These are phyloP conservation scores for Malbranchea cinnamomea DNA, from an alignment of 2,329 filamentous ascomycete genomes.

Conservation along the genomic window DNA sequence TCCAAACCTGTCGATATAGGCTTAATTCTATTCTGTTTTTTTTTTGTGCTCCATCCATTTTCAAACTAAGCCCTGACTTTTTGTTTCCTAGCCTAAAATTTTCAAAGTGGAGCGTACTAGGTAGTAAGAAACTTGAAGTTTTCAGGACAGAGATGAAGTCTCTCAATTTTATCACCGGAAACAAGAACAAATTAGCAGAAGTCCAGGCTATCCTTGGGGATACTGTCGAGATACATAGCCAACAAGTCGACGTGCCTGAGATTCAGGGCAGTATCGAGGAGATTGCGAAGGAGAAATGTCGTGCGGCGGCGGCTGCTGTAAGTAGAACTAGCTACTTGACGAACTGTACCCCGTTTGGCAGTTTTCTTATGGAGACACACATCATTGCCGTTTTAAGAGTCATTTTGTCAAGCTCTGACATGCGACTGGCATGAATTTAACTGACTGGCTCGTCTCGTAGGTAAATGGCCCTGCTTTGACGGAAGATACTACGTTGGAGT, in stretches of 20 bases:
- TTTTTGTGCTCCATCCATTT: neutral
- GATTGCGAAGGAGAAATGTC: slow-evolving; percentile 77
- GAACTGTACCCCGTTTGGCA: too few species aligned
- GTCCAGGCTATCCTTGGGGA: slow-evolving; percentile 72
- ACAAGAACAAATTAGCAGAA: slow-evolving; percentile 84
- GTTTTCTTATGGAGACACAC: too few species aligned
- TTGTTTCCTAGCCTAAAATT: too few species aligned
- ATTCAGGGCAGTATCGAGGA: slow-evolving; percentile 88
- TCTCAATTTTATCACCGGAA: slow-evolving; percentile 92
- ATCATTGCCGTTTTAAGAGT: too few species aligned
- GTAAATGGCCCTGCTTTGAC: slow-evolving; percentile 77
- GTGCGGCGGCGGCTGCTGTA: slow-evolving; percentile 64
- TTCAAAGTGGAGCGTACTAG: too few species aligned
- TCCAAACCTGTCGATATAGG: neutral
- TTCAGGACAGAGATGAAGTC: slow-evolving; percentile 31
- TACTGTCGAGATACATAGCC: slow-evolving; percentile 55
- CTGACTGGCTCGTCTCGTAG: slow-evolving; percentile 31
- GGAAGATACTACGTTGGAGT: slow-evolving; percentile 91
- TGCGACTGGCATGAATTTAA: too few species aligned
- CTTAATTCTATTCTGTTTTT: neutral
- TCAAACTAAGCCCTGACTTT: neutral
- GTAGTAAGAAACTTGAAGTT: neutral
- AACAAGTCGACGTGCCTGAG: slow-evolving; percentile 68
- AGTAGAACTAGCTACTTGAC: too few species aligned
- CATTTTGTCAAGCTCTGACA: slow-evolving; percentile 3